Conservation (phyloP, 495 filamentous ascomycete genomes). For the Neurospora pannonica region DNA sequence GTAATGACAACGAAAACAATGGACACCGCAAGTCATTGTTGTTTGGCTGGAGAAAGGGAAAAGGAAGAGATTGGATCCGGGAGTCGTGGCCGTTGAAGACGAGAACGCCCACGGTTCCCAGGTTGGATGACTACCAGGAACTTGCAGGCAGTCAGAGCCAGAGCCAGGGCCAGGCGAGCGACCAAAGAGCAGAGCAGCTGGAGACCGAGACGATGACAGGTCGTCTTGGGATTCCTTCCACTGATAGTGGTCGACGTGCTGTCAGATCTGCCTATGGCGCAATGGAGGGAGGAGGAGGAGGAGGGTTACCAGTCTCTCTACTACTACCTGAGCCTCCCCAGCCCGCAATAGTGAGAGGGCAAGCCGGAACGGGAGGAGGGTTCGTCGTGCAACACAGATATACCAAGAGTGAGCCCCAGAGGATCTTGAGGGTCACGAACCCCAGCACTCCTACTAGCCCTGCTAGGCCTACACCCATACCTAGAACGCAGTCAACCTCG, state of each 20-base stretch:
- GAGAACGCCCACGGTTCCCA: slow-evolving; percentile 12
- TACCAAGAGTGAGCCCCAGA: not conserved
- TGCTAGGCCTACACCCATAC: slow-evolving; percentile 4
- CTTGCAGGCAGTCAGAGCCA: not conserved
- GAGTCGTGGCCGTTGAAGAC: slow-evolving; percentile 13
- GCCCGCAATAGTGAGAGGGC: not conserved
- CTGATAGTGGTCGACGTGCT: not conserved
- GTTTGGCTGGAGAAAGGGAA: not conserved
- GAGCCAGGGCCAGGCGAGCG: not conserved
- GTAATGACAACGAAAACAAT: not conserved
- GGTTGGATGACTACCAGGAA: slow-evolving; percentile 1
- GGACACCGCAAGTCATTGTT: slow-evolving; percentile 2
- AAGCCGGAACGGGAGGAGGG: not conserved
- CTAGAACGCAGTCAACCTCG: slow-evolving; percentile 9
- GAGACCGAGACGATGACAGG: not conserved
- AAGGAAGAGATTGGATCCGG: not conserved
- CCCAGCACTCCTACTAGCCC: slow-evolving; percentile 2
- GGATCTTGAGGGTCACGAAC: not conserved
- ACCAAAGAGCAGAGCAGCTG: not conserved
- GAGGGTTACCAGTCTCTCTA: not conserved
- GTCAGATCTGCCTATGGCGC: not conserved
- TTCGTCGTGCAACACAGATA: slow-evolving; percentile 1
- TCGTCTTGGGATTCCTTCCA: not conserved
- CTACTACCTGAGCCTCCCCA: not conserved
- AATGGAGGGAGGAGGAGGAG: not conserved